These are phyloP conservation scores for Trichophyton equinum DNA, from an alignment of 2,329 filamentous ascomycete species.

Conservation along the genomic window DNA sequence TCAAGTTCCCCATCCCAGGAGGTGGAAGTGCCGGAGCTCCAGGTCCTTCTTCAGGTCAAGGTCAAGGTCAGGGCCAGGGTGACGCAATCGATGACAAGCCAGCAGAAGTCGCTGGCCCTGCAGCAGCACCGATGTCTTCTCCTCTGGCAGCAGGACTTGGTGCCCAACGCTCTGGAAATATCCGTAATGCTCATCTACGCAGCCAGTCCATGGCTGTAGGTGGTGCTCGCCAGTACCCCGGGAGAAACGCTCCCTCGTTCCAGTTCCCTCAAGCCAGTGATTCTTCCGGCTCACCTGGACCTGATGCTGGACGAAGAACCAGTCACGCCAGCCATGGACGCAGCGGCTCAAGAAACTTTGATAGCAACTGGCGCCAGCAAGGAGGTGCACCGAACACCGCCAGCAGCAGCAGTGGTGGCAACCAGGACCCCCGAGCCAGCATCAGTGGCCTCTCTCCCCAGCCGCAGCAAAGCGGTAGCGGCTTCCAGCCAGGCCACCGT, in stretches of 20 bases:
- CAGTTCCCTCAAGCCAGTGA: conserved; percentile 50
- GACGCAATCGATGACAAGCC: conserved; percentile 42
- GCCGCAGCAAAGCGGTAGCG: conserved; percentile 55
- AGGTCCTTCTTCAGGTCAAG: conserved; percentile 40
- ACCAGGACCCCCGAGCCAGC: conserved; percentile 47
- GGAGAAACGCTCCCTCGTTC: conserved; percentile 58
- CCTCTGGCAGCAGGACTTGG: conserved; percentile 41
- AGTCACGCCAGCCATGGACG: conserved; percentile 58
- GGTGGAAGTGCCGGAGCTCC: conserved; percentile 47
- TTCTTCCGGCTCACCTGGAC: conserved; percentile 36
- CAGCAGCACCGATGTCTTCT: conserved; percentile 40
- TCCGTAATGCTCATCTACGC: conserved; percentile 57
- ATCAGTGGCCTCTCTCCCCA: conserved; percentile 21
- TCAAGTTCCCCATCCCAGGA: conserved; percentile 79
- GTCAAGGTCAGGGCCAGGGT: conserved; percentile 31
- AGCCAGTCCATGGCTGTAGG: conserved; percentile 43
- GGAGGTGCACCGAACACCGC: conserved; percentile 37
- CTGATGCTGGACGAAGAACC: conserved; percentile 26
- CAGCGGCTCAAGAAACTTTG: conserved; percentile 82
- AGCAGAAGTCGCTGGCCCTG: neutral
- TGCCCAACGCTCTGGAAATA: conserved; percentile 64
- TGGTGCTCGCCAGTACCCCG: conserved; percentile 49
- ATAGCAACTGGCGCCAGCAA: conserved; percentile 93
- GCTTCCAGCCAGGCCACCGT: conserved; percentile 88
- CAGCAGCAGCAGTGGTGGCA: conserved; percentile 18